phyloP scores from a whole-genome alignment of 441 rosid genomes.

The Pelargonium fulgidum region DNA sequence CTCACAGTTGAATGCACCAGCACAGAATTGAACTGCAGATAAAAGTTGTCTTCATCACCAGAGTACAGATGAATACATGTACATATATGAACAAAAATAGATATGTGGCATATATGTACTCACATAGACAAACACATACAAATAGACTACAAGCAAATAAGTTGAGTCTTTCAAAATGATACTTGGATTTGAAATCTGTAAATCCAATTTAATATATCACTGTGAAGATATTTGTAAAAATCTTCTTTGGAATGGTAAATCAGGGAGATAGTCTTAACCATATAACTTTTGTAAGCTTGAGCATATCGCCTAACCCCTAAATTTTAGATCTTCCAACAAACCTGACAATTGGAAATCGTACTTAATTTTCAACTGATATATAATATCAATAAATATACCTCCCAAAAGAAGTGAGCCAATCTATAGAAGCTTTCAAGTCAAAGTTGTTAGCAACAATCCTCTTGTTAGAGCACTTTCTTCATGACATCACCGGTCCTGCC shows the following conservation, averaged over 20 bases:
- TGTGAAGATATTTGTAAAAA: not conserved
- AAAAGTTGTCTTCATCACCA: not conserved
- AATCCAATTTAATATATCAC: not conserved
- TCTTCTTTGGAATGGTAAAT: not conserved
- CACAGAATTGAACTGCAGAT: not conserved
- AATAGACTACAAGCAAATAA: not conserved
- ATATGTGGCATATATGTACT: not conserved
- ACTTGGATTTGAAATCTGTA: not conserved
- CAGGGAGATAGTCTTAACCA: not conserved
- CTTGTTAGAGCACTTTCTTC: not conserved
- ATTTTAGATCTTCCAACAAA: not conserved
- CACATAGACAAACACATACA: not conserved
- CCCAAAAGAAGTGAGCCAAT: not conserved
- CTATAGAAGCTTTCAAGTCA: not conserved
- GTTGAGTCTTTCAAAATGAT: not conserved
- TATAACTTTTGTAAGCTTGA: not conserved
- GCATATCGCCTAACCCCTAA: conserved; percentile 4
- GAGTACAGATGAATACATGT: not conserved
- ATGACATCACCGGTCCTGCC: not conserved
- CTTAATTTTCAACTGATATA: not conserved
- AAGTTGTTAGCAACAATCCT: not conserved
- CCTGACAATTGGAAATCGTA: not conserved
- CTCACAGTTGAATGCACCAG: not conserved
- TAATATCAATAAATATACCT: not conserved
- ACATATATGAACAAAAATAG: not conserved